Evolutionary conservation across 2,329 filamentous ascomycete genomes (phyloP), one percentile per base, ranked within the genome.

Genomic region (Fusarium bulbicola): DNA sequence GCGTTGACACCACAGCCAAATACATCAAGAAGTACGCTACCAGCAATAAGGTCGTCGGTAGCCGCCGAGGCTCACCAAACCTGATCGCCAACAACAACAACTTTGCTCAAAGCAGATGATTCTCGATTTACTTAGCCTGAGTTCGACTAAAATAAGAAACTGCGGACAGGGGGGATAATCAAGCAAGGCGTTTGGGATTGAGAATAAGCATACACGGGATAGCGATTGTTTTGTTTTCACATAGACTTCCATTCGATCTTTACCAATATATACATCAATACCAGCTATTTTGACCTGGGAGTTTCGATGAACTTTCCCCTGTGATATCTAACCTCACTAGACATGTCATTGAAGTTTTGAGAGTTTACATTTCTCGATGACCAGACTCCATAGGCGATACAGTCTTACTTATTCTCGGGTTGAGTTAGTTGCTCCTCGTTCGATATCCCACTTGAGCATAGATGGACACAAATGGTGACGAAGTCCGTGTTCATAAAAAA

Each of bases 61-160:
- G 59, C 30, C 74, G 85, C 5, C 78, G 74, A 49, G 79, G 82
- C 65, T 85, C 84, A 42, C 80, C 81, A 64, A 88, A 88, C 80
- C 76, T 82, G 66, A 80, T 88, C 64, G 85, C 81, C 53, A 88
- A 87, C 81, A 88, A 89, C 79, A 84, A 84, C 66, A 80, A 77
- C 37, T 21, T 58, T 57, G 63, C 43, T 49, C 62, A 40, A 75
- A 78, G 59, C 28, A 71, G 26, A 54, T 43, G 32, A 73, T 57
- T 42, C 28, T 59, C 15, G 30, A 50, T 34, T 50, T 7, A 28
- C 21, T 26, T 21, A 30, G 34, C 28, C 36, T 15, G 28, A 36
- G 56, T 43, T 42, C n/a, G 10, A 54, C 20, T n/a, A 50, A 34
- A 62, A 50, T 24, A 64, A 59, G 16, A 26, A 40, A 54, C 42